Evolutionary conservation across 495 filamentous ascomycete species (phyloP).

Genomic region (Penicillium pulvis): DNA sequence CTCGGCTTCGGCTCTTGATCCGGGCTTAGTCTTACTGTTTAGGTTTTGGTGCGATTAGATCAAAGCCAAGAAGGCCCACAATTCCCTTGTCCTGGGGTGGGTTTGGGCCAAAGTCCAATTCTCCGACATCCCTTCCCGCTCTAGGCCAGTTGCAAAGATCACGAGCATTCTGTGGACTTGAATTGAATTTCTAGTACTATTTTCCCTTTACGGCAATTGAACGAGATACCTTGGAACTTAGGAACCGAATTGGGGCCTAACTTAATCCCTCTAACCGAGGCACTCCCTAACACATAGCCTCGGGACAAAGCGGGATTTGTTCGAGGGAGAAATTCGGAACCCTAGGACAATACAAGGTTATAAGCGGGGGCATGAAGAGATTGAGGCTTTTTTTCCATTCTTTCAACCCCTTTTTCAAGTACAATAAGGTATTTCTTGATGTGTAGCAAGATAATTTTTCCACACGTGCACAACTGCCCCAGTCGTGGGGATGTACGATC

Average conservation of each 20-base stretch:
- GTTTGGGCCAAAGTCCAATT: slow-evolving; percentile 21
- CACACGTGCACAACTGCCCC: slow-evolving; percentile 29
- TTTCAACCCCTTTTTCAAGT: not conserved
- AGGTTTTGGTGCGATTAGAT: slow-evolving; percentile 2
- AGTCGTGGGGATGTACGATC: slow-evolving; percentile 17
- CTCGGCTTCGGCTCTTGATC: slow-evolving; percentile 1
- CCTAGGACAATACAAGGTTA: not conserved
- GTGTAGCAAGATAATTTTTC: slow-evolving; percentile 1
- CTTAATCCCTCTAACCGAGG: slow-evolving; percentile 21
- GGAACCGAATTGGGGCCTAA: not conserved
- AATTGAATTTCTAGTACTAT: not conserved
- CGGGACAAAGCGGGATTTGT: slow-evolving; percentile 27
- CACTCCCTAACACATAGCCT: slow-evolving; percentile 9
- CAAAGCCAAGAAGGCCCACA: slow-evolving; percentile 9
- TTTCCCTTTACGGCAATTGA: not conserved
- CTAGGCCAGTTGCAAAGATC: slow-evolving; percentile 27
- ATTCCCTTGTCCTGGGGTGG: slow-evolving; percentile 2
- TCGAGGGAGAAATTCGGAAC: slow-evolving; percentile 3
- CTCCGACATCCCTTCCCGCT: slow-evolving; percentile 19
- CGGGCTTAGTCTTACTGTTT: not conserved
- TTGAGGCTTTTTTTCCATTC: slow-evolving; percentile 10
- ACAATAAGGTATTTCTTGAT: not conserved
- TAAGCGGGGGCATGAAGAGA: slow-evolving; percentile 10
- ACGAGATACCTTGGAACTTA: not conserved
- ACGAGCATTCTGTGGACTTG: slow-evolving; percentile 26